Percentiles rank a stretch among this genome's conserved stretches.
Evolutionary conservation across 2,329 filamentous ascomycete genomes (phyloP).

Genomic region (Leptographium lundbergii): DNA sequence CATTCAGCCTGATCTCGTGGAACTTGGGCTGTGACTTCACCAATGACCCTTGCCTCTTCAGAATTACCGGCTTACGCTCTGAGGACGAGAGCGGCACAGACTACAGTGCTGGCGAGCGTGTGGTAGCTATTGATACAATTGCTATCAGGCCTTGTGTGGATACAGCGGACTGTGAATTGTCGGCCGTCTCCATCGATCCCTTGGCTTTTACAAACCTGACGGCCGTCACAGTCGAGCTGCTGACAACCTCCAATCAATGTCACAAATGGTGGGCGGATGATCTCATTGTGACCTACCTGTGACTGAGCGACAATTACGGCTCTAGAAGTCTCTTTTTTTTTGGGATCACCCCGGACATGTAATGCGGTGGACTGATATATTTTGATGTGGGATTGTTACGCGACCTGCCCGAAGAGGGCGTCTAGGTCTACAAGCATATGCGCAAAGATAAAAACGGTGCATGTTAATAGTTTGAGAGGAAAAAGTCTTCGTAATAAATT

Average conservation of each 20-base stretch:
- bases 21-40: slow-evolving; percentile 26
- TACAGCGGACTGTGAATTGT: slow-evolving; percentile 18
- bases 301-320: neutral
- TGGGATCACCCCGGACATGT: neutral
- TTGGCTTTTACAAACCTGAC: slow-evolving; percentile 20
- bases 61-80: slow-evolving; percentile 20
- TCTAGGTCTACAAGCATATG: neutral
- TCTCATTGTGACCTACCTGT: slow-evolving; percentile 11
- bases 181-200: slow-evolving; percentile 13
- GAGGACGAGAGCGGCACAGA: neutral
- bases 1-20: slow-evolving; percentile 24
- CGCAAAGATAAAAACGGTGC: neutral
- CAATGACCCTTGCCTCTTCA: slow-evolving; percentile 21
- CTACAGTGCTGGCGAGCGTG: slow-evolving; percentile 13
- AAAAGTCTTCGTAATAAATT: neutral
- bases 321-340: neutral
- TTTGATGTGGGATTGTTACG: neutral
- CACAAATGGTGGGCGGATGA: slow-evolving; percentile 35
- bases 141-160: slow-evolving; percentile 18
- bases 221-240: slow-evolving; percentile 26
- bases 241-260: slow-evolving; percentile 19
- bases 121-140: slow-evolving; percentile 14
- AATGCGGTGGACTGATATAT: neutral
- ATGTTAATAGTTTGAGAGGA: neutral
- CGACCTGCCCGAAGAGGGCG: neutral